A percentile compares a stretch with the other conserved stretches of the same genome.
phyloP scores from a whole-genome alignment of 495 filamentous ascomycete genomes.

The Aspergillus nanangensis region DNA sequence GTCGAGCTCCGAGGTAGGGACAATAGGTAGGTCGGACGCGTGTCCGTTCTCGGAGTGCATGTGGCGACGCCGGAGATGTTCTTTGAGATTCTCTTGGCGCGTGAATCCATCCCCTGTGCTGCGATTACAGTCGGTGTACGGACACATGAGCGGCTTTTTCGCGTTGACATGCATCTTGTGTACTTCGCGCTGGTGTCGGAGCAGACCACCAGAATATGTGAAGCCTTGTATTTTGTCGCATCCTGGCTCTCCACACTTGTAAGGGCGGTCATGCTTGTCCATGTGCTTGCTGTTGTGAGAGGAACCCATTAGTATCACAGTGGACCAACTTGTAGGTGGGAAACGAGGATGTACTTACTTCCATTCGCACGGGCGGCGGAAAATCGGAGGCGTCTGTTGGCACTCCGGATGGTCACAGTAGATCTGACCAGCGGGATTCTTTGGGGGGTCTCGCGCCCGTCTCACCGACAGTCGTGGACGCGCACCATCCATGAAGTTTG shows the following conservation, averaged over 20 bases:
- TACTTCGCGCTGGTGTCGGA: constrained; percentile 86
- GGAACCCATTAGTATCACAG: constrained; percentile 15
- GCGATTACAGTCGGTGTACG: constrained; percentile 80
- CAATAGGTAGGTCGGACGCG: constrained; percentile 34
- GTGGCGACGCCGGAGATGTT: constrained; percentile 86
- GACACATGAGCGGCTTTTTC: constrained; percentile 77
- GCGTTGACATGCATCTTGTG: constrained; percentile 83
- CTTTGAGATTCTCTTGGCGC: constrained; percentile 83
- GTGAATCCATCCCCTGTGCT: constrained; percentile 78
- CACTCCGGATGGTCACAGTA: constrained; percentile 64
- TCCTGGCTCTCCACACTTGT: constrained; percentile 68
- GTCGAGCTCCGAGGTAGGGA: constrained; percentile 22
- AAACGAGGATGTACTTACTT: constrained; percentile 54
- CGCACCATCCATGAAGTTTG: constrained; percentile 37
- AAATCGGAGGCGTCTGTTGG: constrained; percentile 50
- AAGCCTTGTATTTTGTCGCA: constrained; percentile 91
- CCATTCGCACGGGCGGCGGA: constrained; percentile 87
- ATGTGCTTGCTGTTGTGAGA: constrained; percentile 70
- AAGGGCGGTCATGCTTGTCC: constrained; percentile 94
- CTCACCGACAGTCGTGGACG: constrained; percentile 43
- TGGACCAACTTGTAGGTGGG: neutral
- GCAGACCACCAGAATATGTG: constrained; percentile 84
- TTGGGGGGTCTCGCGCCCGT: constrained; percentile 52
- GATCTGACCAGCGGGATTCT: constrained; percentile 65
- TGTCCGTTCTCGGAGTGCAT: constrained; percentile 44